Percentiles rank a stretch among this genome's conserved stretches.
phyloP scores from a whole-genome alignment of 805 yeast species.

The Spathaspora boniae region DNA sequence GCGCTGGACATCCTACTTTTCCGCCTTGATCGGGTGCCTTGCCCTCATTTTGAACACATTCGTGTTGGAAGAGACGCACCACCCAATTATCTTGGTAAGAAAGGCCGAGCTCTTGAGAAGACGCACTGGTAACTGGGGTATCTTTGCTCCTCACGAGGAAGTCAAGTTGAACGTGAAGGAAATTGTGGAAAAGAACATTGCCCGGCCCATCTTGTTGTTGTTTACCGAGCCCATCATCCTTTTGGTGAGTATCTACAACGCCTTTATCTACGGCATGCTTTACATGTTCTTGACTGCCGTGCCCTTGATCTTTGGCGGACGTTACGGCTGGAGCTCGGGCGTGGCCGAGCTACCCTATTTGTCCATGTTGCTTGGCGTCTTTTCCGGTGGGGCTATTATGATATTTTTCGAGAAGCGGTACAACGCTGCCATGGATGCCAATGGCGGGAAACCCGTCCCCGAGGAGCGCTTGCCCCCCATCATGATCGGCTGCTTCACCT shows the following conservation, averaged over 20 bases:
- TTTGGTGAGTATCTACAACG: slow-evolving; percentile 42
- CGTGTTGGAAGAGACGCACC: slow-evolving; percentile 37
- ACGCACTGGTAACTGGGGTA: slow-evolving; percentile 41
- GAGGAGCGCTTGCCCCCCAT: slow-evolving; percentile 79
- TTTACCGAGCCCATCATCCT: slow-evolving; percentile 41
- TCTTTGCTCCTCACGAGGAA: slow-evolving; percentile 38
- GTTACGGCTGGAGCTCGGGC: slow-evolving; percentile 59
- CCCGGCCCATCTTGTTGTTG: slow-evolving; percentile 39
- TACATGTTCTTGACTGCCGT: slow-evolving; percentile 44
- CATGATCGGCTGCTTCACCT: slow-evolving; percentile 65
- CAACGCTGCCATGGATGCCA: slow-evolving; percentile 41
- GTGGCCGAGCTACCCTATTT: slow-evolving; percentile 77
- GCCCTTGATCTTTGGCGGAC: slow-evolving; percentile 45
- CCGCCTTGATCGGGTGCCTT: slow-evolving; percentile 36
- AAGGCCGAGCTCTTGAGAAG: slow-evolving; percentile 36
- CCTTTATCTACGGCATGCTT: slow-evolving; percentile 47
- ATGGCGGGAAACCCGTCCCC: slow-evolving; percentile 61
- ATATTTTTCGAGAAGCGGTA: slow-evolving; percentile 56
- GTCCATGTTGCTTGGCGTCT: slow-evolving; percentile 67
- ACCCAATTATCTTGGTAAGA: slow-evolving; percentile 29
- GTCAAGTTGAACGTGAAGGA: slow-evolving; percentile 26
- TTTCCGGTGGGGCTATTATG: slow-evolving; percentile 53
- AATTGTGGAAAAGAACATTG: slow-evolving; percentile 31
- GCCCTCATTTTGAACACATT: slow-evolving; percentile 32
- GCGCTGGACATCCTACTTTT: slow-evolving; percentile 57